Percentiles rank a stretch among this genome's conserved stretches.
phyloP scores from a whole-genome alignment of 371 early-diverging fungal genomes.

The Lichtheimia ornata region DNA sequence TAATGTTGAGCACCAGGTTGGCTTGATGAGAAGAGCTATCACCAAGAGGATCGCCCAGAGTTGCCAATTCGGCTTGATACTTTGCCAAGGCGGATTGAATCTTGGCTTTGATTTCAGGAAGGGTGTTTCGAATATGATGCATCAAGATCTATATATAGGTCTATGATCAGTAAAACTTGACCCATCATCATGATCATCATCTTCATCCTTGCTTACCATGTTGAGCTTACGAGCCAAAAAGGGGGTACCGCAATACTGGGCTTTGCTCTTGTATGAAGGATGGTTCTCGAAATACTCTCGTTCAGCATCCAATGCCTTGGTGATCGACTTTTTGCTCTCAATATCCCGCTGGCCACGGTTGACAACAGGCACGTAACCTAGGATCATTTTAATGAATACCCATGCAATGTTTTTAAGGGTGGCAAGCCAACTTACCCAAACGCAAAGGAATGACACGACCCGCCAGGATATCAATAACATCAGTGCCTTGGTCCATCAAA shows the following conservation, averaged over 20 bases:
- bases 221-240: conserved; percentile 95
- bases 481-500: conserved; percentile 99
- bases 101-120: conserved; percentile 98
- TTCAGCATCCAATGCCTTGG: conserved; percentile 87
- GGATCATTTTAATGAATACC: neutral
- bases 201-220: conserved; percentile 37
- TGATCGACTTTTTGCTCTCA: conserved; percentile 87
- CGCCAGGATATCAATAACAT: conserved; percentile 98
- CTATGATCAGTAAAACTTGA: too few relatives aligned
- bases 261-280: conserved; percentile 91
- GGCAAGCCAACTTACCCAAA: conserved; percentile 62
- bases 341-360: conserved; percentile 98
- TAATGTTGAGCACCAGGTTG: conserved; percentile 90
- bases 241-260: conserved; percentile 98
- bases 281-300: conserved; percentile 93
- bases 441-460: conserved; percentile 96
- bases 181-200: too few relatives aligned
- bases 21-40: conserved; percentile 57
- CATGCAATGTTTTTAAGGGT: too few relatives aligned
- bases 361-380: conserved; percentile 93
- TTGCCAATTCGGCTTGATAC: conserved; percentile 82
- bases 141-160: conserved; percentile 45
- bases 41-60: conserved; percentile 89
- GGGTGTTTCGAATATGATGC: conserved; percentile 93
- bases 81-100: conserved; percentile 83